phyloP scores from a whole-genome alignment of 1,284 basidiomycete species.

The Cutaneotrichosporon sp. region DNA sequence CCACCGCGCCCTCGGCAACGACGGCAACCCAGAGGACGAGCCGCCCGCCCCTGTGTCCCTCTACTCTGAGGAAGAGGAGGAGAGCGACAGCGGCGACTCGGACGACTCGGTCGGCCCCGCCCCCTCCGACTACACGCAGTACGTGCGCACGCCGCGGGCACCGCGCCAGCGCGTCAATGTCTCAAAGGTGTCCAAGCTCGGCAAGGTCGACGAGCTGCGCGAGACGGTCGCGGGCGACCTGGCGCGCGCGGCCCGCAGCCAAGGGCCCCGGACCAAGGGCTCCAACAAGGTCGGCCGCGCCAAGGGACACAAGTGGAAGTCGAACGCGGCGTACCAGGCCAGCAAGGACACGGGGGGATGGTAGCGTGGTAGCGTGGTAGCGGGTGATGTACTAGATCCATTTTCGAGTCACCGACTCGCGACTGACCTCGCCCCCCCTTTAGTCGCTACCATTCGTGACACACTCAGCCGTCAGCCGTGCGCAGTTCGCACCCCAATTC shows the following conservation, averaged over 20 bases:
- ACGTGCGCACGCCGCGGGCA: slow-evolving; percentile 28
- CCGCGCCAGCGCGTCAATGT: slow-evolving; percentile 14
- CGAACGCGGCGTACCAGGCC: background rate
- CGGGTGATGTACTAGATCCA: background rate
- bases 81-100: slow-evolving; percentile 32
- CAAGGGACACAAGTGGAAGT: slow-evolving; percentile 80
- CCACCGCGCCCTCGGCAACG: slow-evolving; percentile 44
- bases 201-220: slow-evolving; percentile 50
- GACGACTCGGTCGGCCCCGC: slow-evolving; percentile 16
- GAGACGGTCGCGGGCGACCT: slow-evolving; percentile 67
- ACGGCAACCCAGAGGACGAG: slow-evolving; percentile 29
- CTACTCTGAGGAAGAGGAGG: slow-evolving; percentile 17
- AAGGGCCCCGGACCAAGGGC: slow-evolving; percentile 70
- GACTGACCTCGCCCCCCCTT: no score
- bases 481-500: no score
- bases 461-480: no score
- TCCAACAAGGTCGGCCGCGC: slow-evolving; percentile 67
- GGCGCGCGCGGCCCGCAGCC: slow-evolving; percentile 65
- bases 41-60: slow-evolving; percentile 8
- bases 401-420: no score
- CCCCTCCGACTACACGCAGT: slow-evolving; percentile 44
- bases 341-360: slow-evolving; percentile 11
- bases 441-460: no score
- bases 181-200: slow-evolving; percentile 24
- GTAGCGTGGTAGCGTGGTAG: background rate